Evolutionary conservation across 495 filamentous ascomycete genomes (phyloP), one percentile per base, ranked within the genome.

Genomic region (Friedmanniomyces simplex): DNA sequence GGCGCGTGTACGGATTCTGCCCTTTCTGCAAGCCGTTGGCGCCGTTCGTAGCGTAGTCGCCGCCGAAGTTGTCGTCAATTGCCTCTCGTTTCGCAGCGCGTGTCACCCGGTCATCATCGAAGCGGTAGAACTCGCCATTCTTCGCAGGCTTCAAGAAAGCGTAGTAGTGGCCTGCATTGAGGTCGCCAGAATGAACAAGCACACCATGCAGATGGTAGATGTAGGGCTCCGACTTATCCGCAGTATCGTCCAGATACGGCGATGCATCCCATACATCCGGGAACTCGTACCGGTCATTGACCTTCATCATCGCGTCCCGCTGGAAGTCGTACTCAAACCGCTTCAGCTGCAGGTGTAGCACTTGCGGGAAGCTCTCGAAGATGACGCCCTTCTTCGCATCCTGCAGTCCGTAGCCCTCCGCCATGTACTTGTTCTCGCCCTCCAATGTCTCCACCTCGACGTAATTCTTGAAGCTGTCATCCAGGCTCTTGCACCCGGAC

Each of bases 91-190:
- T 84, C 4, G 89, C 95, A 21, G 89, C 91, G 59, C 86, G 87
- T 32, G 90, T 97, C 37, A 99, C 93, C 50, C 89, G 82, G 67
- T 99, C 93, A 61, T 99, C 93, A 64, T 99, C 93, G 60, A 95
- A 99, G 62, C 87, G 94, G 76, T 93, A 96, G 78, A 95, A 99
- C 70, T 85, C 79, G 24, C 91, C 90, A 58, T 94, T 88, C 68
- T 93, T 91, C 57, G 82, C 81, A 0, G 94, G 93, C 69, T 94
- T 96, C 59, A 99, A 69, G 71, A 95, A 99, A 1, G 93, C 93
- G 68, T 97, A 99, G 72, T 99, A 99, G 70, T 99, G 93, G n/a
- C 93, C 93, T 13, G 94, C 91, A 70, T 97, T 96, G 39, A 96
- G 77, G 65, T 96, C 93, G 49, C 93, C 93, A 61, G 89, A 96